A percentile compares a stretch with the other conserved stretches of the same genome.
Evolutionary conservation across 2,329 filamentous ascomycete genomes (phyloP).

Genomic region (Ceratocystis smalleyi): DNA sequence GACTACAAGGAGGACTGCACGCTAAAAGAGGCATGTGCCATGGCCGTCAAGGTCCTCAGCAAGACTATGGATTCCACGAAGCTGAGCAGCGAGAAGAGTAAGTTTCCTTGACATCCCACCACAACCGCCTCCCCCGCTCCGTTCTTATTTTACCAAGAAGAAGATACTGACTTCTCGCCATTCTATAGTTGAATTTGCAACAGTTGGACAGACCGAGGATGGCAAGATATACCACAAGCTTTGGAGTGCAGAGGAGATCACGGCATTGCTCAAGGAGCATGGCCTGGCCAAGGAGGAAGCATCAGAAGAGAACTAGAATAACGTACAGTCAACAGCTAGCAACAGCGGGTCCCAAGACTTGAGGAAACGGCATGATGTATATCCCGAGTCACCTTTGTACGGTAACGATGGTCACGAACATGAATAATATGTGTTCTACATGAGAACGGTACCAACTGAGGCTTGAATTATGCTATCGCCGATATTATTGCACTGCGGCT

Average conservation of each 20-base stretch:
- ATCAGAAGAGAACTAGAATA: conserved; percentile 44
- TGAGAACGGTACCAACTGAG: background rate
- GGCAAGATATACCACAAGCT: conserved; percentile 97
- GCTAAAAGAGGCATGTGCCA: conserved; percentile 86
- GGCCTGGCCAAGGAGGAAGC: conserved; percentile 79
- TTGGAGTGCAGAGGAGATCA: conserved; percentile 95
- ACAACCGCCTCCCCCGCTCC: background rate
- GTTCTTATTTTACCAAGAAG: conserved; percentile 22
- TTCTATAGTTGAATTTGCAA: conserved; percentile 79
- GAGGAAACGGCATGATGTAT: background rate
- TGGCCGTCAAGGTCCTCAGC: conserved; percentile 97
- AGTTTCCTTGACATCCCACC: conserved; percentile 26
- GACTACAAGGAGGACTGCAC: conserved; percentile 99
- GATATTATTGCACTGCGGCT: background rate
- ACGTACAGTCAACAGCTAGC: background rate
- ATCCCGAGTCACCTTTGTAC: conserved; percentile 12
- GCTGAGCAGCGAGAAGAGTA: conserved; percentile 97
- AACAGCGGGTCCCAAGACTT: background rate
- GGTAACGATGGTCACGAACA: conserved; percentile 8
- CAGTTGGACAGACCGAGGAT: conserved; percentile 84
- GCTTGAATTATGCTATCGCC: background rate
- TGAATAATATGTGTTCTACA: background rate
- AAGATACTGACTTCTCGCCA: conserved; percentile 18
- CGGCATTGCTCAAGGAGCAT: conserved; percentile 83
- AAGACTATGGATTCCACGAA: conserved; percentile 99